Percentiles rank a stretch among this genome's conserved stretches.
phyloP scores from a whole-genome alignment of 2,329 filamentous ascomycete genomes.

The Bipolaris gigantea region DNA sequence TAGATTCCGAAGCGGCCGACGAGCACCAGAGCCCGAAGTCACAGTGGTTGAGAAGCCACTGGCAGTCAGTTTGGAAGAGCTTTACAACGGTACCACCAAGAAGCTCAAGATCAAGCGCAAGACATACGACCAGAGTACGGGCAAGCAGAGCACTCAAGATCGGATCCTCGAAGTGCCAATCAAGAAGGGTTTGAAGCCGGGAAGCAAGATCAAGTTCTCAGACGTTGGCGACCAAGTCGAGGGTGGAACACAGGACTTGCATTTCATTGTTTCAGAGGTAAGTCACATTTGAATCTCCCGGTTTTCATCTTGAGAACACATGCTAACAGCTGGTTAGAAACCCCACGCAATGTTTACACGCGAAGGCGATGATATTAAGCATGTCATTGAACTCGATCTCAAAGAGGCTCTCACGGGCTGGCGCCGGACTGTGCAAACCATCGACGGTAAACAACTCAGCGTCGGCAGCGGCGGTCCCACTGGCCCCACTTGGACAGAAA shows the following conservation, averaged over 20 bases:
- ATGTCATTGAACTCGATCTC: constrained; percentile 77
- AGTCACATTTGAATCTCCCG: constrained; percentile 38
- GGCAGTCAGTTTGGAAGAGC: constrained; percentile 80
- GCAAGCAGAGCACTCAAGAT: constrained; percentile 84
- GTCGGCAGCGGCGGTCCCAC: constrained; percentile 83
- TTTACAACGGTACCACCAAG: constrained; percentile 85
- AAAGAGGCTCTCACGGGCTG: constrained; percentile 96
- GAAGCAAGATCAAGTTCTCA: constrained; percentile 97
- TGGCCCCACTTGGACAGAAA: constrained; percentile 77
- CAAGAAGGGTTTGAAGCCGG: constrained; percentile 92
- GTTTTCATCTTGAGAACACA: neutral
- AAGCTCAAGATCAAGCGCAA: constrained; percentile 99
- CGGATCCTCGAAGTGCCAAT: constrained; percentile 93
- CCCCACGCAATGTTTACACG: constrained; percentile 80
- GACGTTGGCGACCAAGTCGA: constrained; percentile 98
- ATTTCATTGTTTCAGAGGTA: constrained; percentile 94
- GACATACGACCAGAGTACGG: constrained; percentile 77
- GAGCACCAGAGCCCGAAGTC: constrained; percentile 73
- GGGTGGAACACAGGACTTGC: constrained; percentile 90
- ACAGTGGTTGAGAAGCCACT: constrained; percentile 87
- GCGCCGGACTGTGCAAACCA: constrained; percentile 87
- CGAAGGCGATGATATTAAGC: constrained; percentile 83
- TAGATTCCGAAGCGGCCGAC: constrained; percentile 45
- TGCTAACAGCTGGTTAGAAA: constrained; percentile 63
- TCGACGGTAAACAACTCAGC: constrained; percentile 83